A percentile compares a stretch with the other conserved stretches of the same genome.
Conservation (phyloP, 108 stramenopile species). For the Seminavis robusta region DNA sequence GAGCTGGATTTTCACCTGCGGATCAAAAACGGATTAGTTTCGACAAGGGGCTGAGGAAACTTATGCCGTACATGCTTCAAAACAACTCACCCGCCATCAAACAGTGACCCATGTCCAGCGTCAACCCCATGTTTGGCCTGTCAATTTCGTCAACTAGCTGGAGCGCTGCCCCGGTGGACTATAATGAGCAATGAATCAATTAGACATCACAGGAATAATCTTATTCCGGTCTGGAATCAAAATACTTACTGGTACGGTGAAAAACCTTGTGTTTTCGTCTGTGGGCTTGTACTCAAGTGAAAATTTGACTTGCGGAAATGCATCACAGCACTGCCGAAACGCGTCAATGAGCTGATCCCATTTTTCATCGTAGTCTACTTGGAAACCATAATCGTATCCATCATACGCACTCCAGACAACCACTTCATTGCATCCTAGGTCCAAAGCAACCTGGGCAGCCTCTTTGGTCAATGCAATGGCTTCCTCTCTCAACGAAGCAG, state of each 20-base stretch:
- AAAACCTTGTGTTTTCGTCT: constrained; percentile 86
- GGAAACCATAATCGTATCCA: constrained; percentile 87
- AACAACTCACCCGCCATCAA: constrained; percentile 87
- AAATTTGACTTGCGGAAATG: constrained; percentile 75
- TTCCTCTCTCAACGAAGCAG: constrained; percentile 45
- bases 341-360: constrained; percentile 74
- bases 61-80: too few species aligned
- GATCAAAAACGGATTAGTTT: too few species aligned
- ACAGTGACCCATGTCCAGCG: constrained; percentile 86
- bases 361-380: constrained; percentile 70
- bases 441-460: constrained; percentile 55
- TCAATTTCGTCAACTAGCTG: constrained; percentile 70
- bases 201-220: too few species aligned
- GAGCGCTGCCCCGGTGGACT: constrained; percentile 81
- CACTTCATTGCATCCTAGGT: constrained; percentile 70
- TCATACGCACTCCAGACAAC: constrained; percentile 86
- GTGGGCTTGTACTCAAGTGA: constrained; percentile 86
- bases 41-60: too few species aligned
- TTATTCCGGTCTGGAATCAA: too few species aligned
- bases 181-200: too few species aligned
- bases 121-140: constrained; percentile 80
- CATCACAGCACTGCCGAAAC: constrained; percentile 81
- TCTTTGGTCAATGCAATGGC: constrained; percentile 75
- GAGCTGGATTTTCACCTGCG: constrained; percentile 80
- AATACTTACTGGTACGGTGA: constrained; percentile 84